phyloP scores from a whole-genome alignment of 371 early-diverging fungal genomes.

The Mucor velutinosus region DNA sequence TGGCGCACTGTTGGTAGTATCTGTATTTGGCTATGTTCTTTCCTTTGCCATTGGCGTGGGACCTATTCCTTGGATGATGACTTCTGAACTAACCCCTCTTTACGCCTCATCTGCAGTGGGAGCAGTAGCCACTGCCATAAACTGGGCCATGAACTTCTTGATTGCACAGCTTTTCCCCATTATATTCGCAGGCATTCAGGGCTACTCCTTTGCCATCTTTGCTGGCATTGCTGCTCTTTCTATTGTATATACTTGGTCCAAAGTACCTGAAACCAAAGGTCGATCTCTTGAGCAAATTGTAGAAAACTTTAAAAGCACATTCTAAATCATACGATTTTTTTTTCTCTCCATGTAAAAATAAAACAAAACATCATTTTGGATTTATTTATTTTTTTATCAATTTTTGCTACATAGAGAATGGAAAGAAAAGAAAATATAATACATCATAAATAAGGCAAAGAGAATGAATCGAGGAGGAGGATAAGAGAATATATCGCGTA shows the following conservation, averaged over 20 bases:
- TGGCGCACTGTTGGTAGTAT: constrained; percentile 57
- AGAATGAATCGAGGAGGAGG: background rate
- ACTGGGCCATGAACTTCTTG: constrained; percentile 55
- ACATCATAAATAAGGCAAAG: background rate
- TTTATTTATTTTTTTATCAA: background rate
- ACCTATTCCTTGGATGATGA: constrained; percentile 80
- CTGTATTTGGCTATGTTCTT: constrained; percentile 74
- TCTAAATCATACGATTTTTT: background rate
- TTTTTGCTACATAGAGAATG: background rate
- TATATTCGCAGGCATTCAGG: constrained; percentile 16
- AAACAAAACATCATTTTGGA: background rate
- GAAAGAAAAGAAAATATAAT: background rate
- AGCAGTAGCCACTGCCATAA: constrained; percentile 57
- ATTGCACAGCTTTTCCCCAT: constrained; percentile 23
- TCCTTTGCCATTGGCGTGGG: constrained; percentile 86
- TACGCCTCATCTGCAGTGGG: constrained; percentile 61
- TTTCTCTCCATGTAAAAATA: background rate
- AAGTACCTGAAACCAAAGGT: constrained; percentile 82
- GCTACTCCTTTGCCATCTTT: constrained; percentile 26
- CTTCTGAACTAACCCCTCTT: constrained; percentile 71
- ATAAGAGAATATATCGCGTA: background rate
- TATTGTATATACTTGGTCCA: constrained; percentile 34
- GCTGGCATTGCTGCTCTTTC: constrained; percentile 29
- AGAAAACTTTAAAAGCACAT: background rate
- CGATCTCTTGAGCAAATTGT: constrained; percentile 62